Base-by-base conservation (phyloP, 169 alveolate genomes). In the Cyclospora cayetanensis region DNA sequence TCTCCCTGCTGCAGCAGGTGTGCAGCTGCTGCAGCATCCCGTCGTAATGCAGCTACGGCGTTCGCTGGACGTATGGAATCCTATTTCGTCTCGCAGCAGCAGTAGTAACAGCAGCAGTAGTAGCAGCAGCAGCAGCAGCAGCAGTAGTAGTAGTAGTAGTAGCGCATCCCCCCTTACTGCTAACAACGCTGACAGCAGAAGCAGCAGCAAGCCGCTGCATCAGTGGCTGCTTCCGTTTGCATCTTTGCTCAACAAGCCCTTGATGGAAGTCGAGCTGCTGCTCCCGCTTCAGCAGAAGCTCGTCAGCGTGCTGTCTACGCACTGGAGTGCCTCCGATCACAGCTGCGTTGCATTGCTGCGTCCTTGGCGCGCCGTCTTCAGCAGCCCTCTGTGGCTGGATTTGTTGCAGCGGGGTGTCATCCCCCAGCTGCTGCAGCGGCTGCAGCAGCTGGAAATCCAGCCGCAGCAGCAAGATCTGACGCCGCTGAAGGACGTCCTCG, bases 221-320 rank as follows among this genome's bases (percentile, higher is more conserved):
- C 39, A 80, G 37, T 93, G 95, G 95, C 37, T 93, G 55, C 95
- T 79, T 9, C 95, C 95, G 43, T 93, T 95, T 95, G 80, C 92
- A 4, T 90, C 93, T 15, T 65, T 92, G 37, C 39, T 90, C 39
- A 22, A 31, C 27, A n/a, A 15, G 66, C 66, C 84, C 25, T 37
- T 35, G 7, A 41, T 20, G 27, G 53, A 50, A 29, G 15, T 92
- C 50, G 77, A 91, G 76, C 85, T 92, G 90, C 83, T 63, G 5
- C 46, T 92, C 46, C 88, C 79, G 35, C 84, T 93, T 41, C 93
- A 83, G 66, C 82, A n/a, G 39, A 53, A 53, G 90, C 42, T 53
- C 60, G 77, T 35, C 9, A 39, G 25, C 25, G 77, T 68, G 34
- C 77, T 82, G 77, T 65, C 50, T 35, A 77, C 52, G 41, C 25